Evolutionary conservation across 805 yeast species (phyloP), one percentile per base, ranked within the genome.

Genomic region (Kazachstania viticola): DNA sequence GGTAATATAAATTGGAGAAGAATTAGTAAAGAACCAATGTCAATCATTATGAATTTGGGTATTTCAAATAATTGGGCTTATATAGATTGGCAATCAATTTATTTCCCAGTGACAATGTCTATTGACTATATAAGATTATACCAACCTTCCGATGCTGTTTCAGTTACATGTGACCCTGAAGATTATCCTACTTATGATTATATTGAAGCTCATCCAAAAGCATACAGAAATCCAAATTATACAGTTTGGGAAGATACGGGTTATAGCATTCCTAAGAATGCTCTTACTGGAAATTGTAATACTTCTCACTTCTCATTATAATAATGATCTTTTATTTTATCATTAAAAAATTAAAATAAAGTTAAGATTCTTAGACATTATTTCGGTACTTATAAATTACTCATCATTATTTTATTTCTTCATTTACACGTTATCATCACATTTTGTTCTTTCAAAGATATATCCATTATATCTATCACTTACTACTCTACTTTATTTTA

Each of bases 41-140:
- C 94, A 2, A 69, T 88, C 38, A 60, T 88, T 42, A 49, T 88
- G 65, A 88, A 88, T 56, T 60, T 88, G 60, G 98, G 95, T 65
- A 62, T 88, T 32, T 87, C 96, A 12, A 79, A 77, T 48, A 79
- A 75, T 38, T 88, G 97, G 97, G 82, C 91, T 6, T 83, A 81
- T 56, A 88, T 88, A 39, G 88, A 85, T 60, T 88, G 95, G 95
- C 73, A 75, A 27, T 63, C 75, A 4, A 62, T 85, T 37, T 59
- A 60, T 28, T 88, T 88, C 71, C 98, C 98, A 2, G 71, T 70
- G 11, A 66, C 71, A 2, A 64, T 87, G 75, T 63, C 72, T 35
- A 61, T 88, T 28, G 96, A 88, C 55, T 82, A 79, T 47, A 94
- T 88, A 21, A 73, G 98, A 46, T 50, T 88, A n/a, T 88, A 91